Evolutionary conservation across 306 rosid genomes (phyloP).

Genomic region (Cotoneaster glaucophyllus): DNA sequence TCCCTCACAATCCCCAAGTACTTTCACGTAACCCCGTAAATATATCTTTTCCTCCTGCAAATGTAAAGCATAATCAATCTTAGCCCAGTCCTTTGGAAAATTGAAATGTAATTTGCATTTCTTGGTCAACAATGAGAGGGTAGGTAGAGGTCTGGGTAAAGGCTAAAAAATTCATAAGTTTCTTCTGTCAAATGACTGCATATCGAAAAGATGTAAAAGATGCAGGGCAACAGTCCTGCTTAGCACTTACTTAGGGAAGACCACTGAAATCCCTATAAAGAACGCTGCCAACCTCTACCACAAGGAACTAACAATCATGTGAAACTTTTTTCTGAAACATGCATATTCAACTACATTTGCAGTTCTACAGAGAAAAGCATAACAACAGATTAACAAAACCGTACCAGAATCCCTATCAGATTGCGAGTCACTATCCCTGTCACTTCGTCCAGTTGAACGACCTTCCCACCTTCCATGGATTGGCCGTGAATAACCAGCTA

Average conservation of each 20-base stretch:
- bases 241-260: background rate
- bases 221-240: background rate
- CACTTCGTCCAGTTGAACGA: constrained; percentile 71
- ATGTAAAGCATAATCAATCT: background rate
- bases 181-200: background rate
- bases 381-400: constrained; percentile 20
- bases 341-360: background rate
- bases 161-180: background rate
- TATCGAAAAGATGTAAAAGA: background rate
- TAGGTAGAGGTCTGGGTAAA: background rate
- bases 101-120: background rate
- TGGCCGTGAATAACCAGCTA: constrained; percentile 51
- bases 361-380: background rate
- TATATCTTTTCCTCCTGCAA: background rate
- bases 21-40: background rate
- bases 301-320: background rate
- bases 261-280: background rate
- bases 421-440: constrained; percentile 73
- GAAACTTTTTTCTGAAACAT: background rate
- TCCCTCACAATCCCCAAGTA: background rate
- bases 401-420: constrained; percentile 83
- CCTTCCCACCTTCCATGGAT: constrained; percentile 79
- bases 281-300: background rate
- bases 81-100: background rate
- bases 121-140: background rate